These are phyloP conservation scores for Kodamaea hsintzibuensis DNA, from an alignment of 805 yeast genomes.

Conservation along the genomic window DNA sequence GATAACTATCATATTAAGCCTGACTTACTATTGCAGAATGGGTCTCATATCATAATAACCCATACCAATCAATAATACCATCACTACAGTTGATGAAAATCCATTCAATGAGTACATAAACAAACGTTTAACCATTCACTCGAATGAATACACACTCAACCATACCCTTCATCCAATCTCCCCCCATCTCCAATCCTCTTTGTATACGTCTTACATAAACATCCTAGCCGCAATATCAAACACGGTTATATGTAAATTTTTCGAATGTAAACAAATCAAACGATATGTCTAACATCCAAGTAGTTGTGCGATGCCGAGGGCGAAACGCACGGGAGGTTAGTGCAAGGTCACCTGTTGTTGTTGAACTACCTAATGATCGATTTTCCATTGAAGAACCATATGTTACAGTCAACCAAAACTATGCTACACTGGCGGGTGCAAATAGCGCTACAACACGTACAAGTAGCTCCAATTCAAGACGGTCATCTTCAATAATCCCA, in stretches of 20 bases:
- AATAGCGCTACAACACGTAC: constrained; percentile 8
- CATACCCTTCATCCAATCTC: neutral
- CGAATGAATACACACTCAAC: no score
- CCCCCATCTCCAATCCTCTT: neutral
- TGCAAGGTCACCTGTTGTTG: constrained; percentile 48
- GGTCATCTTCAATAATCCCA: constrained; percentile 11
- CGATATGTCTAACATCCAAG: constrained; percentile 46
- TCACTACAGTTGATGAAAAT: no score
- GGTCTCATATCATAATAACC: neutral
- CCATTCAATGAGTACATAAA: no score
- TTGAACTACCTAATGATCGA: constrained; percentile 44
- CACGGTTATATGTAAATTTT: neutral
- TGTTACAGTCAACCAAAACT: constrained; percentile 20
- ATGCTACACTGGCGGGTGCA: constrained; percentile 18
- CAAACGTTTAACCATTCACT: neutral
- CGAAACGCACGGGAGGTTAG: constrained; percentile 45
- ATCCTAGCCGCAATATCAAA: neutral
- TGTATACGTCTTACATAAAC: neutral
- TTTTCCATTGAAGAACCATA: constrained; percentile 18
- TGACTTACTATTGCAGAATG: neutral
- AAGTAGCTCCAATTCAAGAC: constrained; percentile 9
- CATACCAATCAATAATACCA: no score
- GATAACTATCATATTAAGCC: no score
- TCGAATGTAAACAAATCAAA: constrained; percentile 3
- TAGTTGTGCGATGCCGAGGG: constrained; percentile 56